Base-by-base conservation (phyloP, 1,284 basidiomycete genomes). In the Trametes versicolor region DNA sequence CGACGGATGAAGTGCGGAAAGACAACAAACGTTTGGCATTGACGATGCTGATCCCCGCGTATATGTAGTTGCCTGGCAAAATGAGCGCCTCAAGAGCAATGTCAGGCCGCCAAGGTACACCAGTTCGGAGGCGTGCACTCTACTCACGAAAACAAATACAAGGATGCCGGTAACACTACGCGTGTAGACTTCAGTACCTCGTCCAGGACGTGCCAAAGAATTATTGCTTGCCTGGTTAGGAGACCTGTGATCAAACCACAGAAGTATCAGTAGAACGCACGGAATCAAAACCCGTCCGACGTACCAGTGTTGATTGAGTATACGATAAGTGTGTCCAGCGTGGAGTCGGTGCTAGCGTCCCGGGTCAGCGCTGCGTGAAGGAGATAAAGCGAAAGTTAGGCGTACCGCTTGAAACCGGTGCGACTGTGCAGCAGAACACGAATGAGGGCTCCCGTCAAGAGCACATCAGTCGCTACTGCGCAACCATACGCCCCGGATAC, bases 21-120 rank as follows among this genome's bases (percentile, higher is more conserved):
- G 17, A 32, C n/a, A 4, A 32, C 57, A 12, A 4, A 58, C 57
- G 23, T 29, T 58, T 58, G 6, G 57, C 47, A 19, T 50, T 51
- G 6, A 58, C 57, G 23, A 58, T 58, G 9, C 57, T 58, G 25
- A 58, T 58, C 6, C 57, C 57, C 2, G 57, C 57, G 36, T 58
- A 58, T 17, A 58, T 51, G 48, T 50, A 51, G 27, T 58, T 58
- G 1, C 57, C 57, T 7, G 57, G 57, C 0, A 58, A 25, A 13
- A 58, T 51, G 25, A 58, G 49, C 15, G 57, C 57, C 57, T 58
- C 21, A 15, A n/a, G 19, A 34, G 39, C 1, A n/a, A 1, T 6
- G 41, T 45, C 23, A 34, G 29, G 19, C 3, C 17, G 8, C 6
- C n/a, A 4, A 19, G 29, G 15, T 6, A 29, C 2, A 43, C 41